Conservation (phyloP, 179 eudicot genomes). For the Gypsophila paniculata region DNA sequence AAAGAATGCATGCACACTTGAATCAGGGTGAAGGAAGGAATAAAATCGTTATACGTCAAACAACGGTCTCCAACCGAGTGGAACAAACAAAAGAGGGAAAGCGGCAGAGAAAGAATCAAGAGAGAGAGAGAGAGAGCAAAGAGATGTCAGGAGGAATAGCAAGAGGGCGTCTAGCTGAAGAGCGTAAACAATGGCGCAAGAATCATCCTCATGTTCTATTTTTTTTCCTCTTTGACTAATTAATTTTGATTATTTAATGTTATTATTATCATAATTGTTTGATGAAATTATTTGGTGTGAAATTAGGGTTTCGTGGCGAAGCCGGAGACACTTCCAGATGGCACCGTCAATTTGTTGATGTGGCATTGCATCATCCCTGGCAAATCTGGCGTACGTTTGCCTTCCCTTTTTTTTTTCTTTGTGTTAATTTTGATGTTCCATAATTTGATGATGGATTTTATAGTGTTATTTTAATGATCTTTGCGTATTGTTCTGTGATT, state of each 20-base stretch:
- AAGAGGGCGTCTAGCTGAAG: constrained; percentile 40
- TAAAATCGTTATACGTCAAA: no score
- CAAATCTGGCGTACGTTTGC: constrained; percentile 26
- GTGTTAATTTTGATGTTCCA: background rate
- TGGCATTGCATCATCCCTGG: constrained; percentile 39
- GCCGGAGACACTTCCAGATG: constrained; percentile 30
- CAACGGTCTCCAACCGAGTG: no score
- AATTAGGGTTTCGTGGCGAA: constrained; percentile 37
- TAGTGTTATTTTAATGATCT: background rate
- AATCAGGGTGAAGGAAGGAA: no score
- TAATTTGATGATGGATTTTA: background rate
- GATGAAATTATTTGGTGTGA: background rate
- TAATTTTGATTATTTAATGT: background rate
- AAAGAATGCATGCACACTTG: no score
- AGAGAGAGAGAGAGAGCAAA: constrained; percentile 10
- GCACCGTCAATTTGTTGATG: constrained; percentile 28
- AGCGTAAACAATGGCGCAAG: constrained; percentile 37
- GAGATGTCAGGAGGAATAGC: constrained; percentile 39
- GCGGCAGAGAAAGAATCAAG: no score
- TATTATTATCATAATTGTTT: background rate
- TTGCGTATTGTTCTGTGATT: background rate
- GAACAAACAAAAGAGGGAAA: no score
- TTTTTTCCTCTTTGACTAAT: background rate
- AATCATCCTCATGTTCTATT: constrained; percentile 34
- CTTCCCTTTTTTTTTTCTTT: background rate